Evolutionary conservation across 2,329 filamentous ascomycete genomes (phyloP).

Genomic region (Hymenoscyphus linearis): DNA sequence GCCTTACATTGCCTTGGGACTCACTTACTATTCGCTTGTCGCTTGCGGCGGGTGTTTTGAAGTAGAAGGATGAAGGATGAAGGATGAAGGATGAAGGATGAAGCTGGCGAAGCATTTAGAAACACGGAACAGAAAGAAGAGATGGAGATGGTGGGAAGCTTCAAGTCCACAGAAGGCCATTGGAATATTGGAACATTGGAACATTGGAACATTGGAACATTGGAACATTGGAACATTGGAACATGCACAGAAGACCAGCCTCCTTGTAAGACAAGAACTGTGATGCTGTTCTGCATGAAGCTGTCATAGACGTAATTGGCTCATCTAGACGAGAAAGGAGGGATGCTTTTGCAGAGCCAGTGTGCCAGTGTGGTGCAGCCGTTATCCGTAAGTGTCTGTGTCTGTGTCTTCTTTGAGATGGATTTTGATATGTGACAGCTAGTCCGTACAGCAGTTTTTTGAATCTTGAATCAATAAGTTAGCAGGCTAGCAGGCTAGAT

Average conservation of each 20-base stretch:
- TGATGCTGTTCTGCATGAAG: neutral
- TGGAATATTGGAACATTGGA: neutral
- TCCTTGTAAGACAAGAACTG: conserved; percentile 11
- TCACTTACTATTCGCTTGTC: conserved; percentile 1
- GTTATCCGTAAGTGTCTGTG: too few relatives aligned
- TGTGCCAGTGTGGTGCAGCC: too few relatives aligned
- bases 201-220: neutral
- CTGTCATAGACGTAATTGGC: too few relatives aligned
- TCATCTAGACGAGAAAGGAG: too few relatives aligned
- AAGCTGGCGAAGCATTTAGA: neutral
- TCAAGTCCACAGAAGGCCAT: neutral
- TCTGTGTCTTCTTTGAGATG: too few relatives aligned
- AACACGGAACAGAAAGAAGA: neutral
- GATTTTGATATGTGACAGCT: too few relatives aligned
- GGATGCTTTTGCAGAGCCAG: too few relatives aligned
- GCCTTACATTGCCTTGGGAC: neutral
- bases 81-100: neutral
- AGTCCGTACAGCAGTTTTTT: too few relatives aligned
- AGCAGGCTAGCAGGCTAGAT: too few relatives aligned
- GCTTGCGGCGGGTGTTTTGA: neutral
- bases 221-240: conserved; percentile 12
- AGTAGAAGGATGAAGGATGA: neutral
- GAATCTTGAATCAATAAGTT: too few relatives aligned
- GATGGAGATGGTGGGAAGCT: neutral
- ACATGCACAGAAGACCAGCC: conserved; percentile 19